phyloP scores from a whole-genome alignment of 202 grass and related monocot species.

The Panicum virgatum region DNA sequence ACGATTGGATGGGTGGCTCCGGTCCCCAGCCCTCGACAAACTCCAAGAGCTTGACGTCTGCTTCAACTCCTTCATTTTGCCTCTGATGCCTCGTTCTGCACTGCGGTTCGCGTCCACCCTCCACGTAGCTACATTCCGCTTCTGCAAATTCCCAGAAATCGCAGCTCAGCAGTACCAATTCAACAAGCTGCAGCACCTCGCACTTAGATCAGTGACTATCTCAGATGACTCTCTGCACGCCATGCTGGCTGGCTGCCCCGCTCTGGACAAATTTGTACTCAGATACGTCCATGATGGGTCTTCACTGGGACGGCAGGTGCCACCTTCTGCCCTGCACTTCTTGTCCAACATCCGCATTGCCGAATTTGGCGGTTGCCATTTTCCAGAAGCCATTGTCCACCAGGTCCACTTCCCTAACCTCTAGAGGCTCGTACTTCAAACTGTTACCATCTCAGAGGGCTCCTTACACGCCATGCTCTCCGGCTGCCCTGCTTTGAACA shows the following conservation, averaged over 20 bases:
- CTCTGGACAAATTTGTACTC: neutral
- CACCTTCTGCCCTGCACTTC: too few relatives aligned
- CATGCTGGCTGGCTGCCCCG: neutral
- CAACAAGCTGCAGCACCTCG: neutral
- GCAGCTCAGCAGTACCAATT: neutral
- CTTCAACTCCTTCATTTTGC: neutral
- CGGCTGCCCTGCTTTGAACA: neutral
- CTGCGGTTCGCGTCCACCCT: constrained; percentile 16
- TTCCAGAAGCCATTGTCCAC: too few relatives aligned
- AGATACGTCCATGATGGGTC: neutral
- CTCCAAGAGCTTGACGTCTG: neutral
- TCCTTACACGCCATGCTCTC: too few relatives aligned
- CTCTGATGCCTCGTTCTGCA: neutral
- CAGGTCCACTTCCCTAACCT: too few relatives aligned
- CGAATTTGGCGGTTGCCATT: too few relatives aligned
- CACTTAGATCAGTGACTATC: neutral
- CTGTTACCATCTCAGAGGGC: too few relatives aligned
- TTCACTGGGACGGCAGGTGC: neutral
- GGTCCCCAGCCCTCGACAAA: neutral
- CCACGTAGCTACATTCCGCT: neutral
- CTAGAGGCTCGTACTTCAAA: too few relatives aligned
- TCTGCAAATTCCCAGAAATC: neutral
- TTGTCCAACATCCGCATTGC: too few relatives aligned
- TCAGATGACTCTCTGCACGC: neutral
- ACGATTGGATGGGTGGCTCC: too few relatives aligned